Conservation (phyloP, 345 rosid species). For the Triadica sebifera region DNA sequence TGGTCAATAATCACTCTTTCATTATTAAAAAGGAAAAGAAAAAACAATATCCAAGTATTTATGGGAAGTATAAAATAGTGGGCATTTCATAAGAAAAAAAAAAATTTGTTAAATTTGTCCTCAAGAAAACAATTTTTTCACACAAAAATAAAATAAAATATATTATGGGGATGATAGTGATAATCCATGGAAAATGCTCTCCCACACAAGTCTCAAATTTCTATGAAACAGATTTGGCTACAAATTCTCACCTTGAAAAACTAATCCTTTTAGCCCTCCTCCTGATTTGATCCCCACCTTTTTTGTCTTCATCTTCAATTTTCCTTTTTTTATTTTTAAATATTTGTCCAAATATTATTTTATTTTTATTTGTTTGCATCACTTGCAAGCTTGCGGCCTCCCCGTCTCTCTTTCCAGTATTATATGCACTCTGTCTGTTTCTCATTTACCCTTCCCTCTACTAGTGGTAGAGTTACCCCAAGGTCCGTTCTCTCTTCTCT, state of each 20-base stretch:
- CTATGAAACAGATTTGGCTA: conserved; percentile 16
- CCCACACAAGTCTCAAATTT: conserved; percentile 12
- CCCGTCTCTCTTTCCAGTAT: neutral
- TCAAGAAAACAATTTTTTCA: neutral
- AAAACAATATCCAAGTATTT: too few relatives aligned
- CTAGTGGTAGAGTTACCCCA: neutral
- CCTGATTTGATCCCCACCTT: neutral
- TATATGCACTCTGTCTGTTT: neutral
- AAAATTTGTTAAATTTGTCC: too few relatives aligned
- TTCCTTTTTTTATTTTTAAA: neutral
- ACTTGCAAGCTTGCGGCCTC: neutral
- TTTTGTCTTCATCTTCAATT: conserved; percentile 11
- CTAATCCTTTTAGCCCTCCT: conserved; percentile 12
- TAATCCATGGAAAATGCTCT: conserved; percentile 10
- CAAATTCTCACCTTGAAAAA: conserved; percentile 14
- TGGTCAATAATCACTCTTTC: too few relatives aligned
- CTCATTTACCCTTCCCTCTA: neutral
- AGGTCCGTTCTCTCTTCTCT: conserved; percentile 10
- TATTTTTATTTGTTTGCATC: conserved; percentile 1
- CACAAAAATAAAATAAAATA: neutral
- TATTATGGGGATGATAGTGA: neutral
- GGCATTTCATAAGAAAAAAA: too few relatives aligned
- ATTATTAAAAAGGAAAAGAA: too few relatives aligned
- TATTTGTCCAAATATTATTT: conserved; percentile 1
- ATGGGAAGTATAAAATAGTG: too few relatives aligned